Evolutionary conservation across 805 yeast genomes (phyloP).

Genomic region (Candida sithepensis): DNA sequence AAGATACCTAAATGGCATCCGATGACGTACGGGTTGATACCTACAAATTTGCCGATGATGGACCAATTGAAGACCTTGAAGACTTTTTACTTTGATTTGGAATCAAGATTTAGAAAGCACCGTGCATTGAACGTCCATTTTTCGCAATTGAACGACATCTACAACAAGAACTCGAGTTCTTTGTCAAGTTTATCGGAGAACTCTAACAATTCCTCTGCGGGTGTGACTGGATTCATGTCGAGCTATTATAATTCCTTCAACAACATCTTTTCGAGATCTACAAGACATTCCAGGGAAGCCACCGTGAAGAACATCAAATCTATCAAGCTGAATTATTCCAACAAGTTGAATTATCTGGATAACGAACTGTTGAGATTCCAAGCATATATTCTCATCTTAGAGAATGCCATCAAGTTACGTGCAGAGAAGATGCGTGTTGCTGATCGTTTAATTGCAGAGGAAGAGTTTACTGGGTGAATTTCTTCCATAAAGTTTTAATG

Average conservation of each 20-base stretch:
- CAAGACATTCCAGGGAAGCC: conserved; percentile 11
- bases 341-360: conserved; percentile 40
- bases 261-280: conserved; percentile 13
- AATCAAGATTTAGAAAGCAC: conserved; percentile 40
- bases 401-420: conserved; percentile 45
- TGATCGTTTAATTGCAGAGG: conserved; percentile 3
- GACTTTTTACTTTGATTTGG: conserved; percentile 38
- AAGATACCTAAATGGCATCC: conserved; percentile 43
- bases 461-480: conserved; percentile 3
- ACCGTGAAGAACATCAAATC: conserved; percentile 32
- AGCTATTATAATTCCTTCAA: conserved; percentile 9
- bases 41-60: conserved; percentile 26
- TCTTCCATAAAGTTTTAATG: not conserved
- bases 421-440: conserved; percentile 26
- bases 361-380: conserved; percentile 43
- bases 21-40: conserved; percentile 22
- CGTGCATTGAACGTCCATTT: conserved; percentile 23
- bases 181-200: not conserved
- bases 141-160: conserved; percentile 12
- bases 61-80: conserved; percentile 40
- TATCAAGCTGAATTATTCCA: conserved; percentile 37
- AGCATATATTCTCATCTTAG: conserved; percentile 41
- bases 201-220: not conserved
- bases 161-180: conserved; percentile 3
- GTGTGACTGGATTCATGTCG: not conserved